Conservation (phyloP, 2,329 filamentous ascomycete species). For the Thelonectria olida region DNA sequence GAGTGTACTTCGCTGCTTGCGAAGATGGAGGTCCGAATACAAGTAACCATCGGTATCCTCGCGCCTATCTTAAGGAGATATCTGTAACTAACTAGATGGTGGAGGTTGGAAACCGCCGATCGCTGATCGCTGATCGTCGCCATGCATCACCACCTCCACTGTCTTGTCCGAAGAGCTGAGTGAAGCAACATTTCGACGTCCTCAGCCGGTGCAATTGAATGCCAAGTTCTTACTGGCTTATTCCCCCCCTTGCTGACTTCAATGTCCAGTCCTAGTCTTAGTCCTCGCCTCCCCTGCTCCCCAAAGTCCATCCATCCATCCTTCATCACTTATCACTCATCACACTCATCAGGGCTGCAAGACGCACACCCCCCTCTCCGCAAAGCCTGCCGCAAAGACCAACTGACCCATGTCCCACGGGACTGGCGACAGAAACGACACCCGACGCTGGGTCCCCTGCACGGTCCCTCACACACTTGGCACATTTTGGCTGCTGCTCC, state of each 20-base stretch:
- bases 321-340: too few relatives aligned
- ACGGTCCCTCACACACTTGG: constrained; percentile 23
- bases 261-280: not conserved
- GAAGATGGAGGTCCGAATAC: too few relatives aligned
- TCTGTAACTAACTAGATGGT: not conserved
- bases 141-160: not conserved
- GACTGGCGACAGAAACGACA: not conserved
- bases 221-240: not conserved
- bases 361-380: constrained; percentile 24
- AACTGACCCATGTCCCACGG: not conserved
- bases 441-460: constrained; percentile 31
- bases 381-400: not conserved
- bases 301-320: constrained; percentile 8
- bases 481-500: constrained; percentile 22
- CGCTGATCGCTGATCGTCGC: not conserved
- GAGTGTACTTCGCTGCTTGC: not conserved
- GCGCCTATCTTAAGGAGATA: not conserved
- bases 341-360: too few relatives aligned
- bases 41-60: not conserved
- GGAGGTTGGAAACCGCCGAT: not conserved
- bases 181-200: not conserved
- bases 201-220: not conserved
- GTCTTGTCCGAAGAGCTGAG: not conserved
- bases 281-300: constrained; percentile 22
- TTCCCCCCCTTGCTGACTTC: constrained; percentile 3